A percentile compares a stretch with the other conserved stretches of the same genome.
phyloP scores from a whole-genome alignment of 2,329 filamentous ascomycete genomes.

The Aspergillus clavatus region DNA sequence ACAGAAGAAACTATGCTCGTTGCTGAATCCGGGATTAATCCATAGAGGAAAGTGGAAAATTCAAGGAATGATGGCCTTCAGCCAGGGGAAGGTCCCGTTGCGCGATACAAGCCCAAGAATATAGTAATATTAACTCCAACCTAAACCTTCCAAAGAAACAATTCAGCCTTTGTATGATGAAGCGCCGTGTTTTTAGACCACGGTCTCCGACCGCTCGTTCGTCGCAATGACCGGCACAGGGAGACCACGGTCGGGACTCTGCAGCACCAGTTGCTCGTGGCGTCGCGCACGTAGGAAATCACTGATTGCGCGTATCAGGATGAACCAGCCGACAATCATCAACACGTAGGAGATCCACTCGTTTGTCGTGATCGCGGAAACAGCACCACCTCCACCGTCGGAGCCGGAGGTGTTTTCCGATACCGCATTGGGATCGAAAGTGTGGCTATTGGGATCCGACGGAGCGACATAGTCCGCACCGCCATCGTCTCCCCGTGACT shows the following conservation, averaged over 20 bases:
- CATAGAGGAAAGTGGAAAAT: slow-evolving; percentile 6
- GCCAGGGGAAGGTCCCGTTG: neutral
- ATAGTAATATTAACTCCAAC: neutral
- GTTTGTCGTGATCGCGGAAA: slow-evolving; percentile 61
- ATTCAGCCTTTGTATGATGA: neutral
- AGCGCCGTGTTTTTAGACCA: slow-evolving; percentile 51
- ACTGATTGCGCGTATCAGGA: slow-evolving; percentile 86
- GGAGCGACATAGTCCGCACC: slow-evolving; percentile 55
- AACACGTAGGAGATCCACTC: slow-evolving; percentile 90
- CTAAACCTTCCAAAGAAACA: neutral
- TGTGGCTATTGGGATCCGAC: slow-evolving; percentile 81
- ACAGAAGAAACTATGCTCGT: slow-evolving; percentile 9
- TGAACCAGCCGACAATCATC: slow-evolving; percentile 98
- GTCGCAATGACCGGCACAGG: slow-evolving; percentile 80
- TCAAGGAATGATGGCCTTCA: neutral
- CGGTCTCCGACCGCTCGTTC: slow-evolving; percentile 72
- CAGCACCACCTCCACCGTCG: slow-evolving; percentile 37
- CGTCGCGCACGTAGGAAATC: slow-evolving; percentile 83
- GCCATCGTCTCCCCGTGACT: slow-evolving; percentile 37
- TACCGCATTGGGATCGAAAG: slow-evolving; percentile 73
- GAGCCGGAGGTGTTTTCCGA: slow-evolving; percentile 37
- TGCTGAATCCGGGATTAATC: slow-evolving; percentile 8
- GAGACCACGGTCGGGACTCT: slow-evolving; percentile 85
- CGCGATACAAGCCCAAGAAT: neutral
- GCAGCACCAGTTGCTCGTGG: slow-evolving; percentile 88